Evolutionary conservation across 2,329 filamentous ascomycete genomes (phyloP).

Genomic region (Diaporthe velutina): DNA sequence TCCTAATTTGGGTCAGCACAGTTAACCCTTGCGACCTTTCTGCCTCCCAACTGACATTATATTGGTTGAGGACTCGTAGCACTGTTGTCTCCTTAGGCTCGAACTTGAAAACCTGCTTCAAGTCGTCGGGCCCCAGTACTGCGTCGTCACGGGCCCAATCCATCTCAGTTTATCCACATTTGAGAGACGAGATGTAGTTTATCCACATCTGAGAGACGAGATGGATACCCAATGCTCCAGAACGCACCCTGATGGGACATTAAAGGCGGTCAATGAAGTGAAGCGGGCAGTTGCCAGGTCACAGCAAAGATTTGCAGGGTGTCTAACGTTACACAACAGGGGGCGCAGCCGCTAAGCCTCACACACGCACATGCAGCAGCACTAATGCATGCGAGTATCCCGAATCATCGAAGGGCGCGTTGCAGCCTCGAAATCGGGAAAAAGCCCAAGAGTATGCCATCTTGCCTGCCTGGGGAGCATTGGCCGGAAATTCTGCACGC

Average conservation of each 20-base stretch:
- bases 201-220: too few species aligned
- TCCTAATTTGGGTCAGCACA: background rate
- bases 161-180: background rate
- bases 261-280: background rate
- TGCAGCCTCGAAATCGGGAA: background rate
- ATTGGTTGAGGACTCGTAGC: background rate
- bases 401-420: background rate
- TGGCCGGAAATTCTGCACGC: background rate
- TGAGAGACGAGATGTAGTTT: background rate
- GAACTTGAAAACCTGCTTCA: slow-evolving; percentile 27
- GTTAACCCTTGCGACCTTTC: background rate
- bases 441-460: background rate
- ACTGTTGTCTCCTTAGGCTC: slow-evolving; percentile 27
- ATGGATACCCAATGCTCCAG: background rate
- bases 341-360: slow-evolving; percentile 17
- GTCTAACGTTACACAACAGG: slow-evolving; percentile 5
- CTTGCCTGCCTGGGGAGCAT: background rate
- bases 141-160: slow-evolving; percentile 22
- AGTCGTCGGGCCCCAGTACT: background rate
- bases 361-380: background rate
- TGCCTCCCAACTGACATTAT: background rate
- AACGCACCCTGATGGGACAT: background rate
- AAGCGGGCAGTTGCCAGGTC: background rate
- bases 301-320: background rate
- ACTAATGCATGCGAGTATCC: slow-evolving; percentile 15